Percentiles rank a stretch among this genome's conserved stretches.
Evolutionary conservation across 1,284 basidiomycete genomes (phyloP).

Genomic region (Naganishia sp.): DNA sequence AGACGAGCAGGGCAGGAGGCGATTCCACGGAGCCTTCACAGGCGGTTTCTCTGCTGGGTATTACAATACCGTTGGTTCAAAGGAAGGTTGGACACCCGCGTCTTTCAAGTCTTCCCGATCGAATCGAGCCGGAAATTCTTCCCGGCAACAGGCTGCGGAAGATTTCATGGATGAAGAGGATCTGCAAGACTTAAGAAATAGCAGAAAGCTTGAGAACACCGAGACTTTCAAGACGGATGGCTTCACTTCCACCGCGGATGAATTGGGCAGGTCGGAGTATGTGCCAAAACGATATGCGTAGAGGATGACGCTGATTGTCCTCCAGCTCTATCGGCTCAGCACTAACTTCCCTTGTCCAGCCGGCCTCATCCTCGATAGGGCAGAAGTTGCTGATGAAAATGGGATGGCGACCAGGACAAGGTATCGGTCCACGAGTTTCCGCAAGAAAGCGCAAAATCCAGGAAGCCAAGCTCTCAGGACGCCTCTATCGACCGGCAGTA

Average conservation of each 20-base stretch:
- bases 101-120: constrained; percentile 84
- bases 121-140: constrained; percentile 64
- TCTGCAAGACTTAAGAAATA: constrained; percentile 73
- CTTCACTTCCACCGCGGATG: constrained; percentile 62
- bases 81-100: constrained; percentile 94
- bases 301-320: constrained; percentile 6
- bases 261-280: constrained; percentile 40
- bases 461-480: constrained; percentile 58
- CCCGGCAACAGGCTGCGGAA: constrained; percentile 62
- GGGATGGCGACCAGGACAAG: constrained; percentile 92
- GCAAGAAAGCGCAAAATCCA: constrained; percentile 72
- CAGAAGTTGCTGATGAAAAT: constrained; percentile 85
- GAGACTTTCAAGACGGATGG: constrained; percentile 58
- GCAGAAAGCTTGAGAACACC: constrained; percentile 65
- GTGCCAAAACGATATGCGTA: constrained; percentile 28
- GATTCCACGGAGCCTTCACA: constrained; percentile 96
- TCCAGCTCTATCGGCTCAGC: constrained; percentile 52
- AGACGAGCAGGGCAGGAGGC: constrained; percentile 88
- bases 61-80: constrained; percentile 92
- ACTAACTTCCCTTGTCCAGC: constrained; percentile 47
- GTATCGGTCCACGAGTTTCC: constrained; percentile 86
- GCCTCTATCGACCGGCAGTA: constrained; percentile 40
- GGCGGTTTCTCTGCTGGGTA: constrained; percentile 98
- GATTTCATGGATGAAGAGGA: constrained; percentile 99
- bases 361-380: constrained; percentile 63